Conservation (phyloP, 73 alveolate genomes). For the Blepharisma stoltei region DNA sequence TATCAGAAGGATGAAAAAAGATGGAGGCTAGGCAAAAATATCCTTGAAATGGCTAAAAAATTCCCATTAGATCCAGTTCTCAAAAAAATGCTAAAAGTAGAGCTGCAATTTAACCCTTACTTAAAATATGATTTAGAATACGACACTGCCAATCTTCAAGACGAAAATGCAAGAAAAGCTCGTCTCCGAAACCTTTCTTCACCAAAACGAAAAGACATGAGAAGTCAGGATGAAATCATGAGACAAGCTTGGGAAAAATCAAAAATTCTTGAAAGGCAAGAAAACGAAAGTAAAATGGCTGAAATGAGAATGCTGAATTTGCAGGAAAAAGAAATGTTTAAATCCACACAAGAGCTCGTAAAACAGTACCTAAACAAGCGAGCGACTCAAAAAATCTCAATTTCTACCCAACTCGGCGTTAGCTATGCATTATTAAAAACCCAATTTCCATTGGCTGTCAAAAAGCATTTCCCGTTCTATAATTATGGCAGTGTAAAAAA, state of each 20-base stretch:
- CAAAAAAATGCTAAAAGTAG: constrained; percentile 11
- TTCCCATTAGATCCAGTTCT: constrained; percentile 24
- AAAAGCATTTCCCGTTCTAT: background rate
- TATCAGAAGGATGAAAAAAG: background rate
- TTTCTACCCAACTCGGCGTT: background rate
- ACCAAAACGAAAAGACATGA: background rate
- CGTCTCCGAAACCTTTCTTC: background rate
- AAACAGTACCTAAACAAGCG: background rate
- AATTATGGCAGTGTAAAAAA: constrained; percentile 11
- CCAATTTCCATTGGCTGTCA: background rate
- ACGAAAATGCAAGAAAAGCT: background rate
- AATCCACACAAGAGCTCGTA: background rate
- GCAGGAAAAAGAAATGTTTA: constrained; percentile 15
- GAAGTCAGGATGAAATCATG: constrained; percentile 4
- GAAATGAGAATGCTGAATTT: background rate
- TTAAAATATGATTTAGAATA: constrained; percentile 14
- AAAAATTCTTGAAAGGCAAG: background rate
- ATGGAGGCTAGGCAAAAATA: constrained; percentile 4
- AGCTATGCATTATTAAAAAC: background rate
- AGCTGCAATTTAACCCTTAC: background rate
- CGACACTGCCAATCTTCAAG: background rate
- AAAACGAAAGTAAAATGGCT: background rate
- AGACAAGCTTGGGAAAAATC: background rate
- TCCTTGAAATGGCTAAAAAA: constrained; percentile 16
- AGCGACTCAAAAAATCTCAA: background rate